Conservation (phyloP, 2,329 filamentous ascomycete genomes). For the Colletotrichum sansevieriae region DNA sequence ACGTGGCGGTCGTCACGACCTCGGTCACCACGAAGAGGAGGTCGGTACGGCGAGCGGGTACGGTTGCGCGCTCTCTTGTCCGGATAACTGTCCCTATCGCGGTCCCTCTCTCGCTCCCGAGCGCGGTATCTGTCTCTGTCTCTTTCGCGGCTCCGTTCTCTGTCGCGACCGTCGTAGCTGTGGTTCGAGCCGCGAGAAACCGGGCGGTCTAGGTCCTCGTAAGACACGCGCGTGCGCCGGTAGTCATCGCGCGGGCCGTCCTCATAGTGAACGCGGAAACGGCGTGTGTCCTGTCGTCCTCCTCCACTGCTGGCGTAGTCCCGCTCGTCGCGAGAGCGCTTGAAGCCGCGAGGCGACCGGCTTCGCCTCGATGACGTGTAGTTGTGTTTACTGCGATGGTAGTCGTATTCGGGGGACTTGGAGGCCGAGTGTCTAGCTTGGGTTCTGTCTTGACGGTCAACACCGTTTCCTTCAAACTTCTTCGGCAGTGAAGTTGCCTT, state of each 20-base stretch:
- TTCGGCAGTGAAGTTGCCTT: constrained; percentile 92
- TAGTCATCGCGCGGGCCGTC: constrained; percentile 62
- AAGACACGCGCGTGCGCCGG: constrained; percentile 62
- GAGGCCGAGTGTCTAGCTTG: constrained; percentile 69
- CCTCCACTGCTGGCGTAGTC: constrained; percentile 56
- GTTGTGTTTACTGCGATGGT: constrained; percentile 52
- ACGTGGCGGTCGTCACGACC: constrained; percentile 52
- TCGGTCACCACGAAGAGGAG: constrained; percentile 52
- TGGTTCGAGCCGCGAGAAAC: constrained; percentile 56
- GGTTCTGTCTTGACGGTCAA: constrained; percentile 94
- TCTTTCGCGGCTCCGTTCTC: constrained; percentile 54
- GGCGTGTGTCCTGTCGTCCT: constrained; percentile 66
- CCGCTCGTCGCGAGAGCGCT: constrained; percentile 75
- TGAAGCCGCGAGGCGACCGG: constrained; percentile 68
- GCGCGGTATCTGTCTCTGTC: constrained; percentile 47
- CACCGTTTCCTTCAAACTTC: constrained; percentile 80
- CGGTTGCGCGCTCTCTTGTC: constrained; percentile 70
- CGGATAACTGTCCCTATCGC: constrained; percentile 58
- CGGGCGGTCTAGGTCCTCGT: constrained; percentile 70
- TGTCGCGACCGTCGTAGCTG: constrained; percentile 66
- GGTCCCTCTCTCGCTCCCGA: constrained; percentile 45
- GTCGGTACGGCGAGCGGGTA: constrained; percentile 63
- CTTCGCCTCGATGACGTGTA: constrained; percentile 58
- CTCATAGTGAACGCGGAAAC: constrained; percentile 74
- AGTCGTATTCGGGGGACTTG: constrained; percentile 67